Percentiles rank a stretch among this genome's conserved stretches.
Evolutionary conservation across 2,329 filamentous ascomycete genomes (phyloP).

Genomic region (Trichoderma oligosporum): DNA sequence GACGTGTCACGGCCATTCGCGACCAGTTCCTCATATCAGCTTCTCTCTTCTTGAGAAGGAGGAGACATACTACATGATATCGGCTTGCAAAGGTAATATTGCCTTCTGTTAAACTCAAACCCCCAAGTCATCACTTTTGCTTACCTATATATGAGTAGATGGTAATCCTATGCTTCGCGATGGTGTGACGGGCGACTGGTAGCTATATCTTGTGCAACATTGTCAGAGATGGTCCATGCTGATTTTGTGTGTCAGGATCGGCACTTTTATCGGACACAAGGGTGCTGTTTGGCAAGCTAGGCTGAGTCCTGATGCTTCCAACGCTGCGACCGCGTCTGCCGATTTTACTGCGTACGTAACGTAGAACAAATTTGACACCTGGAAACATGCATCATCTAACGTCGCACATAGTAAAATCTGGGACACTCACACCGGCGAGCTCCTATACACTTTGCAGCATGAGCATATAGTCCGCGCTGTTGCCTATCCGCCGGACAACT

Average conservation of each 20-base stretch:
- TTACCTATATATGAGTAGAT: slow-evolving; percentile 66
- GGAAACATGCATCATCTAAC: background rate
- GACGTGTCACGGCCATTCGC: slow-evolving; percentile 91
- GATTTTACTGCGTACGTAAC: slow-evolving; percentile 83
- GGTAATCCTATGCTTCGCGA: slow-evolving; percentile 98
- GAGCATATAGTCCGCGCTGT: slow-evolving; percentile 93
- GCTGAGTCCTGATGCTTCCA: slow-evolving; percentile 79
- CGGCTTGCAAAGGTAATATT: slow-evolving; percentile 79
- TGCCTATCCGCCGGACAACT: slow-evolving; percentile 78
- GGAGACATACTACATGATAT: slow-evolving; percentile 86
- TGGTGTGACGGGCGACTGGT: slow-evolving; percentile 93
- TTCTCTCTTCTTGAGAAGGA: slow-evolving; percentile 83
- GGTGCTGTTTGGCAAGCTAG: slow-evolving; percentile 96
- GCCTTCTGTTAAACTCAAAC: background rate
- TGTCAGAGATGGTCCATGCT: background rate
- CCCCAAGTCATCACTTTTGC: background rate
- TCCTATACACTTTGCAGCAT: slow-evolving; percentile 81
- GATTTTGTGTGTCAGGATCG: slow-evolving; percentile 62
- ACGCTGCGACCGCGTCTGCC: slow-evolving; percentile 88
- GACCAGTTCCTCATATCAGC: slow-evolving; percentile 84
- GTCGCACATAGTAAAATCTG: slow-evolving; percentile 73
- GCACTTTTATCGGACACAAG: slow-evolving; percentile 97
- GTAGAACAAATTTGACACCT: background rate
- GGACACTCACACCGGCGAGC: slow-evolving; percentile 93
- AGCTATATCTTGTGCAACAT: slow-evolving; percentile 28